A percentile compares a stretch with the other conserved stretches of the same genome.
These are phyloP conservation scores for Leersia perrieri DNA, from an alignment of 176 grass and related monocot genomes.

Conservation along the genomic window DNA sequence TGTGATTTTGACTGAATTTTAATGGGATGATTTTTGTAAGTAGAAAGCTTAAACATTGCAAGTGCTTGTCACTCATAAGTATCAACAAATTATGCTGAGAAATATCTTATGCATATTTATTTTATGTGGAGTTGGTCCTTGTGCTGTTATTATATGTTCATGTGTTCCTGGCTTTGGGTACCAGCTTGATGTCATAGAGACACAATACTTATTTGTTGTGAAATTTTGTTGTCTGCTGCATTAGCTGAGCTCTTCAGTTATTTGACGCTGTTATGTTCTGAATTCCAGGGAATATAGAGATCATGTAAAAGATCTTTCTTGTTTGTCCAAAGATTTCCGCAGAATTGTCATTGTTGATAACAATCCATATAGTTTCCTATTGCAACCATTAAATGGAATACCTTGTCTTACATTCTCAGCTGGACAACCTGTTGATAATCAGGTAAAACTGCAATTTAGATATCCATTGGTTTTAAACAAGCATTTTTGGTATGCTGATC, in stretches of 20 bases:
- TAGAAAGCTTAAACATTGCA: not conserved
- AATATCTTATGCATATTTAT: not conserved
- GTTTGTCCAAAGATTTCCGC: constrained; percentile 76
- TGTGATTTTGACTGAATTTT: not conserved
- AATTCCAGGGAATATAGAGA: constrained; percentile 77
- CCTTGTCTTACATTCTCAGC: constrained; percentile 85
- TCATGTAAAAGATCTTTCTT: constrained; percentile 90
- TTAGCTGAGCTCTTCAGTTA: constrained; percentile 29
- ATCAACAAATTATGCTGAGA: not conserved
- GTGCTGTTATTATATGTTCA: not conserved
- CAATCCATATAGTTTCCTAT: constrained; percentile 90
- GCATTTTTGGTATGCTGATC: constrained; percentile 13
- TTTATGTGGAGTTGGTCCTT: constrained; percentile 16
- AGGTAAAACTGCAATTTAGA: constrained; percentile 46
- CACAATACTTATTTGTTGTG: not conserved
- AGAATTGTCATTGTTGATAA: constrained; percentile 88
- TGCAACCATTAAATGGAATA: constrained; percentile 94
- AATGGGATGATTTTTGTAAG: constrained; percentile 1
- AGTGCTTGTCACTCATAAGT: not conserved
- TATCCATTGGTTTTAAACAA: not conserved
- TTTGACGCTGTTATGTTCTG: constrained; percentile 1
- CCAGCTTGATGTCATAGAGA: not conserved
- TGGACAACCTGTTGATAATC: constrained; percentile 66
- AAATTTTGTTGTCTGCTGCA: not conserved
- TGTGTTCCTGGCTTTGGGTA: not conserved